Evolutionary conservation across 148 eudicot genomes (phyloP).

Genomic region (Simmondsia chinensis): DNA sequence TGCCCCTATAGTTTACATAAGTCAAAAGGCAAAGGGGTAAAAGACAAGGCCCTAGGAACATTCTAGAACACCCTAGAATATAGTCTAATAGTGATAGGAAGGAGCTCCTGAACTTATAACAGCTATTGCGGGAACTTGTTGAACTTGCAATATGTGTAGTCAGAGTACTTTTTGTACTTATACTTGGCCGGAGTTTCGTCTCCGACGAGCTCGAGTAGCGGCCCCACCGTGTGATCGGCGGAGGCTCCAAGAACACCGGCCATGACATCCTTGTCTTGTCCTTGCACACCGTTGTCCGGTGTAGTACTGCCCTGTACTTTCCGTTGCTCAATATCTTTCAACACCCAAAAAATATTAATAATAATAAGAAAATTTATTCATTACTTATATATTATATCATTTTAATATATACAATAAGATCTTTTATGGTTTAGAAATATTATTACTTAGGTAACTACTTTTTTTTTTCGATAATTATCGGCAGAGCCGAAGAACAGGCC

Average conservation of each 20-base stretch:
- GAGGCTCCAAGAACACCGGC: constrained; percentile 43
- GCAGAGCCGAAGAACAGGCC: no score
- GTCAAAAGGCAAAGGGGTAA: no score
- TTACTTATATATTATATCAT: no score
- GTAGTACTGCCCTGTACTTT: constrained; percentile 39
- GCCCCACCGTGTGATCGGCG: constrained; percentile 22
- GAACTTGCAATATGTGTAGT: constrained; percentile 24
- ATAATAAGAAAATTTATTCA: not conserved
- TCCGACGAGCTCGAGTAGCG: constrained; percentile 21
- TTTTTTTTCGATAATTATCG: no score
- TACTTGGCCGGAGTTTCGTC: constrained; percentile 27
- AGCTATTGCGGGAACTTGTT: constrained; percentile 32
- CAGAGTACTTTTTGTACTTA: constrained; percentile 25
- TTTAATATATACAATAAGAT: no score
- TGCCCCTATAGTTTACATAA: no score
- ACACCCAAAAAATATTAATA: not conserved
- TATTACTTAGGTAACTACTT: no score
- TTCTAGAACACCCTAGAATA: no score
- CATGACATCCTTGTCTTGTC: constrained; percentile 39
- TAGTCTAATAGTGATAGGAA: no score
- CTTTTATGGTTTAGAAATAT: no score
- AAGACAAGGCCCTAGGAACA: no score
- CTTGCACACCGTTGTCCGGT: constrained; percentile 39
- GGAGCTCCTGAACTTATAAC: no score
- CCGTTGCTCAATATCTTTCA: constrained; percentile 46